Base-by-base conservation (phyloP, 2,329 filamentous ascomycete genomes). In the Claviceps pusilla region DNA sequence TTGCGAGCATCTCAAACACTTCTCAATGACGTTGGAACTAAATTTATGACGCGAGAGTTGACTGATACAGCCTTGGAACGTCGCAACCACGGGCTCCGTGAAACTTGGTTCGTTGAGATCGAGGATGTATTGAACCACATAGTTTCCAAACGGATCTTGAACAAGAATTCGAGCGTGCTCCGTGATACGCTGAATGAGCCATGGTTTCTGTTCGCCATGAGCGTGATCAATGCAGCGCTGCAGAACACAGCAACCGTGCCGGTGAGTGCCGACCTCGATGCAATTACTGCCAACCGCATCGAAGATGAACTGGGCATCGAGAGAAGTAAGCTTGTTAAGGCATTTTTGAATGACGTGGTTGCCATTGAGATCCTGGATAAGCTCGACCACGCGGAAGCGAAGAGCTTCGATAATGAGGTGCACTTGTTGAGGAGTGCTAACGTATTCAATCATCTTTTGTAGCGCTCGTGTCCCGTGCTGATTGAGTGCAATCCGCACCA, bases 281-380 rank as follows among this genome's bases (percentile, higher is more conserved):
- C 89, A 95, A 66, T 93, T 79, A 54, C 77, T 77, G 59, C 90
- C 91, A 59, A 97, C 93, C 52, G 91, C 90, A 64, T 93, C 86
- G 63, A 97, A 97, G 66, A 98, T 97, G 76, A 98, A 98, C 67
- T 95, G 85, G 12, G 90, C 88, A 68, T 97, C 87, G 51, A 79
- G 73, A 1, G 89, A 77, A 59, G 82, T 85, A 43, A 98, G 83
- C 69, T 95, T 94, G 73, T 97, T 98, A 53, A 98, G 79, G 65
- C 93, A 98, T 73, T 98, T 98, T 72, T 98, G 93, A 59, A 98
- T 96, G 64, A 98, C 93, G 64, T 98, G 93, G 64, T 98, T 98
- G 68, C 93, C 93, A 65, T 98, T 98, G 53, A 98, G 77, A 63
- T 98, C 93, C 68, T 98, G 89, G 58, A 98, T 96, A 54, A 98